Evolutionary conservation across 106 monocot genomes (phyloP).

Genomic region (Dendrobium huoshanense): DNA sequence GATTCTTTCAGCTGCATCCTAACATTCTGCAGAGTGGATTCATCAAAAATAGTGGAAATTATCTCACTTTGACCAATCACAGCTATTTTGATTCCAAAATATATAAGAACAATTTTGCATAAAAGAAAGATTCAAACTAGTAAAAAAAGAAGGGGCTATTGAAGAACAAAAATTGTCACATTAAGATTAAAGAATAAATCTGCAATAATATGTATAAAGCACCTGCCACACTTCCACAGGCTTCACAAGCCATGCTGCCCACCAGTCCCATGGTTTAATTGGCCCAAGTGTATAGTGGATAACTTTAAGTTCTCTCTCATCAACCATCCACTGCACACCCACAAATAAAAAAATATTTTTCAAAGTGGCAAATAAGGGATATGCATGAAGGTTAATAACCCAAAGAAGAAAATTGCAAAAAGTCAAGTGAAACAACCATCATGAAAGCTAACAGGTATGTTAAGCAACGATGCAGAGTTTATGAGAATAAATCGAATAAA

Average conservation of each 20-base stretch:
- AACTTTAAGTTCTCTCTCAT: conserved; percentile 84
- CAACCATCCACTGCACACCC: conserved; percentile 93
- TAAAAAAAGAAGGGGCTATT: not conserved
- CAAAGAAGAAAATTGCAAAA: not conserved
- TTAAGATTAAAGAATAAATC: not conserved
- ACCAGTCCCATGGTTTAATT: conserved; percentile 99
- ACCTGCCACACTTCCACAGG: conserved; percentile 99
- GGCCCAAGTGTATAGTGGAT: conserved; percentile 98
- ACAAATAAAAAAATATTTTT: conserved; percentile 2
- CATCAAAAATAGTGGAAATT: not conserved
- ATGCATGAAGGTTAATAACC: not conserved
- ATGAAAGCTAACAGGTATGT: not conserved
- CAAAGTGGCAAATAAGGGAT: not conserved
- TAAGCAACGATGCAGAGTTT: not conserved
- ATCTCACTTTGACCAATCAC: not conserved
- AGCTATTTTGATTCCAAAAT: not conserved
- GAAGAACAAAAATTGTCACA: not conserved
- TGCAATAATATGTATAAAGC: not conserved
- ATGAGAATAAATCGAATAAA: not conserved
- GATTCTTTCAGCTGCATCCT: conserved; percentile 69
- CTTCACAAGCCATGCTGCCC: conserved; percentile 95
- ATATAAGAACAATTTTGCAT: not conserved
- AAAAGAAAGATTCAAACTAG: not conserved
- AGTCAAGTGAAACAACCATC: not conserved
- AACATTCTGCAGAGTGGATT: conserved; percentile 39